Evolutionary conservation across 2,329 filamentous ascomycete species (phyloP).

Genomic region (Diaporthe citri): DNA sequence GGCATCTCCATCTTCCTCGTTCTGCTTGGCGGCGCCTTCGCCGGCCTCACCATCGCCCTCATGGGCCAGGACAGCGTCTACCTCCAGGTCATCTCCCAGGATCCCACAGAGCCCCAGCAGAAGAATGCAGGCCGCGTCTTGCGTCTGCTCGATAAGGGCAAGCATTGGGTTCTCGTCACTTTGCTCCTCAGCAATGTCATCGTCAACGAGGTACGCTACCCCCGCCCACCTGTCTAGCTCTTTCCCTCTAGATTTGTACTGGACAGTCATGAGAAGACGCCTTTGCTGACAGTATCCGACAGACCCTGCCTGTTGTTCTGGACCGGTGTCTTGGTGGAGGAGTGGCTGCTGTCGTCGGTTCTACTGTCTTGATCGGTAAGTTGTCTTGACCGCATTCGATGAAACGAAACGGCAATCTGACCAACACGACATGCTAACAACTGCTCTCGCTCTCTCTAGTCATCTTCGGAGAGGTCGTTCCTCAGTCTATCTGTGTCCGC

Average conservation of each 20-base stretch:
- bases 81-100: constrained; percentile 91
- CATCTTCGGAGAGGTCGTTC: constrained; percentile 97
- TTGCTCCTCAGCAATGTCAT: constrained; percentile 96
- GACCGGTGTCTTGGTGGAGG: constrained; percentile 95
- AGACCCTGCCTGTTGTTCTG: constrained; percentile 89
- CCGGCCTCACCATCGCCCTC: constrained; percentile 87
- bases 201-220: constrained; percentile 77
- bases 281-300: not conserved
- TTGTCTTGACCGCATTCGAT: constrained; percentile 12
- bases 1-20: constrained; percentile 84
- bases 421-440: constrained; percentile 34
- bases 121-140: constrained; percentile 88
- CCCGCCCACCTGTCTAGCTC: not conserved
- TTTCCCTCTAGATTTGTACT: too few species aligned
- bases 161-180: constrained; percentile 98
- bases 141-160: constrained; percentile 84
- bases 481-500: constrained; percentile 95
- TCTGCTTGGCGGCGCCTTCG: constrained; percentile 90
- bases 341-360: constrained; percentile 92
- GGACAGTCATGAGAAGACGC: not conserved
- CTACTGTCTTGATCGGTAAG: constrained; percentile 92
- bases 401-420: not conserved
- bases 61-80: constrained; percentile 93
- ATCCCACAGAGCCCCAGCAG: constrained; percentile 85
- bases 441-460: constrained; percentile 64